Conservation (phyloP, 1,284 basidiomycete species). For the Boletus subluridellus region DNA sequence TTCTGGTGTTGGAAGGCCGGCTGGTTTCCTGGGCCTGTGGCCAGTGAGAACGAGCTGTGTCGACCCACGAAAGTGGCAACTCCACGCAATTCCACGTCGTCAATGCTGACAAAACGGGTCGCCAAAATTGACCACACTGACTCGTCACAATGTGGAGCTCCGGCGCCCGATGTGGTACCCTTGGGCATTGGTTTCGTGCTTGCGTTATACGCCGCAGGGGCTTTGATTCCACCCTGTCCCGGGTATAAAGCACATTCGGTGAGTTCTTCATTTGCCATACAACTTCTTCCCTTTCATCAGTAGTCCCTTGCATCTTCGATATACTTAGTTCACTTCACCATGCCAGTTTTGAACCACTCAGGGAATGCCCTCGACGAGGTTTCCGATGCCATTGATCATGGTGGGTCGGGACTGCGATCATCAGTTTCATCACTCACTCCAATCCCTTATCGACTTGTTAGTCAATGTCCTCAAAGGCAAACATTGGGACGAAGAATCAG, state of each 20-base stretch:
- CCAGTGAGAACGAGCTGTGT: slow-evolving; percentile 15
- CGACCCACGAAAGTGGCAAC: slow-evolving; percentile 5
- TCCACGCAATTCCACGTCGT: slow-evolving; percentile 11
- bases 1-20: slow-evolving; percentile 10
- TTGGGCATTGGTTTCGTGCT: slow-evolving; percentile 13
- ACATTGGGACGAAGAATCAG: slow-evolving; percentile 56
- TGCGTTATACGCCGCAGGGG: slow-evolving; percentile 7
- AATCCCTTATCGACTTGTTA: slow-evolving; percentile 23
- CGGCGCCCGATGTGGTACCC: slow-evolving; percentile 21
- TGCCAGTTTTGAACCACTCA: slow-evolving; percentile 29
- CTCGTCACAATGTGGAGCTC: slow-evolving; percentile 20
- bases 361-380: slow-evolving; percentile 55
- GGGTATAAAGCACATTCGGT: slow-evolving; percentile 21
- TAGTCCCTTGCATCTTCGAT: background rate
- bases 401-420: slow-evolving; percentile 36
- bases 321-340: slow-evolving; percentile 1
- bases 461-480: slow-evolving; percentile 67
- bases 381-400: slow-evolving; percentile 73
- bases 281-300: background rate
- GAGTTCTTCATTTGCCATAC: slow-evolving; percentile 1
- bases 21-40: background rate
- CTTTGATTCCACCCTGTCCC: slow-evolving; percentile 4
- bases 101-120: slow-evolving; percentile 19
- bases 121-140: slow-evolving; percentile 8
- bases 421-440: background rate